phyloP scores from a whole-genome alignment of 2,329 filamentous ascomycete genomes.

The Fusarium euwallaceae region DNA sequence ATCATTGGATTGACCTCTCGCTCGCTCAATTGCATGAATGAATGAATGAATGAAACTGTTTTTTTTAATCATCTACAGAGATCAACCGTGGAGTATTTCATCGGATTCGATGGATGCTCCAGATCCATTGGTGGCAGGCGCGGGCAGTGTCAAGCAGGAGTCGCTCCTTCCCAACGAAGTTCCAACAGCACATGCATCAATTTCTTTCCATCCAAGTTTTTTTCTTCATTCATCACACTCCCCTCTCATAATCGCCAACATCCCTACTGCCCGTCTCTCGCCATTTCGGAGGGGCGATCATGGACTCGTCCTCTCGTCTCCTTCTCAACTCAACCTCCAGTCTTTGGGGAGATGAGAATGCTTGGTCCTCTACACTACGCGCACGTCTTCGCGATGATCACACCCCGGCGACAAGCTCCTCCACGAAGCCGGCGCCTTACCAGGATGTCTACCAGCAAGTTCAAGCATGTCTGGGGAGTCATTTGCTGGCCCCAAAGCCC shows the following conservation, averaged over 20 bases:
- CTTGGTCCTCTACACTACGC: slow-evolving; percentile 44
- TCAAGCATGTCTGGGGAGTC: slow-evolving; percentile 34
- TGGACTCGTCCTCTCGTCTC: not conserved
- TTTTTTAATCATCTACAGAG: not conserved
- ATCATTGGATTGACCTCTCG: not conserved
- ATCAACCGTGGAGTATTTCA: not conserved
- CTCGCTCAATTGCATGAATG: too few species aligned
- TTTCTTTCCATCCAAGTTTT: not conserved
- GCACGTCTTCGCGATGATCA: slow-evolving; percentile 47
- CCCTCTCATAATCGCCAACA: too few species aligned
- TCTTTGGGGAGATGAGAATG: slow-evolving; percentile 3
- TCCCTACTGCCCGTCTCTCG: not conserved
- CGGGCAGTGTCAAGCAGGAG: not conserved
- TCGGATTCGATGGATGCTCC: not conserved
- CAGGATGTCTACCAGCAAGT: slow-evolving; percentile 44
- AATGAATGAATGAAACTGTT: not conserved
- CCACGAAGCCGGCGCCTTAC: slow-evolving; percentile 8
- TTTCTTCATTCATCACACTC: not conserved
- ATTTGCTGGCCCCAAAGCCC: not conserved
- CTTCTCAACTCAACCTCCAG: slow-evolving; percentile 20
- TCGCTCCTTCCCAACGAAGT: slow-evolving; percentile 1
- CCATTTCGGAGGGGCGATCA: not conserved
- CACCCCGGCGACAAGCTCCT: slow-evolving; percentile 11
- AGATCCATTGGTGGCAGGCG: not conserved
- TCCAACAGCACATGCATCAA: not conserved